Evolutionary conservation across 257 asterid species (phyloP), one percentile per base, ranked within the genome.

Genomic region (Echites panduratus): DNA sequence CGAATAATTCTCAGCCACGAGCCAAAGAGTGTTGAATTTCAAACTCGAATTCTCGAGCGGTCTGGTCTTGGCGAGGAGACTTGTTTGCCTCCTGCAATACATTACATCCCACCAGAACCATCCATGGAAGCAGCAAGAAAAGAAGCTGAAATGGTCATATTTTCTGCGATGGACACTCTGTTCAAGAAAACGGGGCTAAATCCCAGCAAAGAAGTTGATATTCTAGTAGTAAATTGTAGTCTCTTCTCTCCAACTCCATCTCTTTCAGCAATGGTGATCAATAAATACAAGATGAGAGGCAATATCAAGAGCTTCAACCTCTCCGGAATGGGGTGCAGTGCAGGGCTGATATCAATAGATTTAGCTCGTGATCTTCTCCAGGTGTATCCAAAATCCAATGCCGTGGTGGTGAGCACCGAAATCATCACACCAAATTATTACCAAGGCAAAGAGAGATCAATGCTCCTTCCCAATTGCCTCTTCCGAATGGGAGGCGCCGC

Each of bases 61-160:
- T 88, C 92, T 3, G 92, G 92, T n/a, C 85, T 87, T 2, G 92
- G 92, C 0, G 88, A 84, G n/a, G 88, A 87, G 17, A 83, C 92
- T n/a, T 85, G 87, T 38, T 69, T 87, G 29, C 92, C 92, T 0
- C 89, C 84, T 0, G 82, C 89, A 0, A 80, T 82, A 9, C 92
- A 85, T 35, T 85, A 85, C 68, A 82, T 87, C 20, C 92, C 92
- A 0, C 92, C 87, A 10, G 73, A 79, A 0, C 92, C 89, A 0
- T 76, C 84, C 9, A 83, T 83, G 88, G 86, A 77, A 17, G 80
- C 77, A 1, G 87, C 92, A 11, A 32, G 87, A 12, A 84, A 57
- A 1, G 92, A 87, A 62, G 88, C 92, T 0, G 82, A 87, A 64
- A 5, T 26, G 8, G 79, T 87, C 16, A 81, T 85, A 29, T 87